Evolutionary conservation across 192 early-diverging fungal genomes (phyloP).

Genomic region (Backusella australiensis): DNA sequence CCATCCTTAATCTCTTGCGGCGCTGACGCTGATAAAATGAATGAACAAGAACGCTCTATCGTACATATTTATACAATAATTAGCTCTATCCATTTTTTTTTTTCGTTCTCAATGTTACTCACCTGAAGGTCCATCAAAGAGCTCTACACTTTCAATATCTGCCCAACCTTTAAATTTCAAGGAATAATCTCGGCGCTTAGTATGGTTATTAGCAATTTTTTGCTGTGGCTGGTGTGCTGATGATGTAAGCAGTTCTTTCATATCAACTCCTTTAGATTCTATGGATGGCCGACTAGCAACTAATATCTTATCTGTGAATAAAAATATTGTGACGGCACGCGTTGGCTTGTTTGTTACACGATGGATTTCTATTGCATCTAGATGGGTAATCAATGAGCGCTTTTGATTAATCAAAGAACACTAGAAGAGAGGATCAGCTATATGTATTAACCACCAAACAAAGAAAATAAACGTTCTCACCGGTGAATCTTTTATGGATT

Average conservation of each 20-base stretch:
- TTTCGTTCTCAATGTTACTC: neutral
- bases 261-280: constrained; percentile 21
- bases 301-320: constrained; percentile 39
- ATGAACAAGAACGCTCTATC: constrained; percentile 9
- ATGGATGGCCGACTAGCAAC: constrained; percentile 30
- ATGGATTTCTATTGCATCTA: constrained; percentile 36
- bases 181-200: neutral
- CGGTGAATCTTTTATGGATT: constrained; percentile 32
- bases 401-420: constrained; percentile 36
- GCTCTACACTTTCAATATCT: constrained; percentile 33
- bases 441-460: neutral
- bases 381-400: constrained; percentile 20
- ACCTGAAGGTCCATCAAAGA: constrained; percentile 26
- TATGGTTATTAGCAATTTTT: neutral
- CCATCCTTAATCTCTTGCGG: neutral
- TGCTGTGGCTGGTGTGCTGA: neutral
- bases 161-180: constrained; percentile 38
- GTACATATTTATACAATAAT: neutral
- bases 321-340: constrained; percentile 32
- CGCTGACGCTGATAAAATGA: constrained; percentile 21
- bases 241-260: constrained; percentile 16
- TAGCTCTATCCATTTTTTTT: neutral
- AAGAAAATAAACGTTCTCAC: constrained; percentile 3
- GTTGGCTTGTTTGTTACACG: constrained; percentile 22
- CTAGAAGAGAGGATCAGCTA: neutral